Evolutionary conservation across 352 stramenopile species (phyloP).

Genomic region (Globisporangium paddicum): DNA sequence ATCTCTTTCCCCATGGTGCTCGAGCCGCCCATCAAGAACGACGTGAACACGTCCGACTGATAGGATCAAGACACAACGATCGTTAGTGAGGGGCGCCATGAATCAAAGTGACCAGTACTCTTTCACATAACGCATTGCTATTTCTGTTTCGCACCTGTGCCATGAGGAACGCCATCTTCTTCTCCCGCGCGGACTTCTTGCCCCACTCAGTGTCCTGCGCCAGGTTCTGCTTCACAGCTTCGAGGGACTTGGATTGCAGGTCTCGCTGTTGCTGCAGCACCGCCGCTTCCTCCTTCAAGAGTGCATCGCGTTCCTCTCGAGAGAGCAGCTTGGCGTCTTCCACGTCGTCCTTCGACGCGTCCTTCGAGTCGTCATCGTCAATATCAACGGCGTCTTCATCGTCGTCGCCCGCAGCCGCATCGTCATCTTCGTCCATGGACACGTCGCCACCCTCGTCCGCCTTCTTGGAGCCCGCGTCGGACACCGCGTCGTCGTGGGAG

Average conservation of each 20-base stretch:
- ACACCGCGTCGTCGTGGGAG: slow-evolving; percentile 8
- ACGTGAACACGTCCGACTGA: slow-evolving; percentile 84
- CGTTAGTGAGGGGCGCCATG: not conserved
- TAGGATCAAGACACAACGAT: not conserved
- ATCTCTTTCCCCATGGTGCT: slow-evolving; percentile 77
- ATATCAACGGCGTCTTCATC: slow-evolving; percentile 28
- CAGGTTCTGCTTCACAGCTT: slow-evolving; percentile 59
- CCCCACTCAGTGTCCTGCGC: slow-evolving; percentile 44
- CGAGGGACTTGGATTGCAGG: slow-evolving; percentile 68
- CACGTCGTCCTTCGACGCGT: slow-evolving; percentile 9
- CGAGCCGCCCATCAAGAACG: slow-evolving; percentile 81
- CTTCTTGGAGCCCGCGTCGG: slow-evolving; percentile 10
- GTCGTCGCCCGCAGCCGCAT: slow-evolving; percentile 17
- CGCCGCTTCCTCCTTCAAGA: slow-evolving; percentile 62
- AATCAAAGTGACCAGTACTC: not conserved
- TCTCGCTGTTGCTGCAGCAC: slow-evolving; percentile 76
- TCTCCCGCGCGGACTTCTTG: slow-evolving; percentile 47
- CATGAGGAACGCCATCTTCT: slow-evolving; percentile 88
- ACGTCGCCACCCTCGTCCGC: slow-evolving; percentile 16
- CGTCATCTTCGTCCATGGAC: slow-evolving; percentile 24
- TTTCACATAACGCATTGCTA: not conserved
- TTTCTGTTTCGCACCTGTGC: slow-evolving; percentile 31
- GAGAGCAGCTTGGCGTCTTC: slow-evolving; percentile 45
- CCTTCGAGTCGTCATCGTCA: slow-evolving; percentile 23
- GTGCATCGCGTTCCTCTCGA: slow-evolving; percentile 45